Conservation (phyloP, 441 rosid genomes). For the Erodium moschatum region DNA sequence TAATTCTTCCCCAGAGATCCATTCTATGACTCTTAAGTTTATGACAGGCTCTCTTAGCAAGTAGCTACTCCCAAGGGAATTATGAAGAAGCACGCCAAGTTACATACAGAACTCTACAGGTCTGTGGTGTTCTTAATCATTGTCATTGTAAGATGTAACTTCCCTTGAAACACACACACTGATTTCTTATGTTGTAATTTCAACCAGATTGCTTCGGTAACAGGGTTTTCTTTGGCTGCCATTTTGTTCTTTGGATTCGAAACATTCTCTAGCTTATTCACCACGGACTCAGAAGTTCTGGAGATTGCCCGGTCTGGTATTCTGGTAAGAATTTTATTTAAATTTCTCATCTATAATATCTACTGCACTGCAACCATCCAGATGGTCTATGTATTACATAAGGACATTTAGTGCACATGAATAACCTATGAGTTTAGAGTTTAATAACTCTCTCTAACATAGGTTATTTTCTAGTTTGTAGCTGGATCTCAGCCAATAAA, state of each 20-base stretch:
- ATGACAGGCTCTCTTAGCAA: conserved; percentile 75
- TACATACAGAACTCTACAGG: conserved; percentile 57
- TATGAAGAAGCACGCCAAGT: conserved; percentile 63
- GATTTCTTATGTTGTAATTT: conserved; percentile 13
- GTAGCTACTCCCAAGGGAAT: conserved; percentile 56
- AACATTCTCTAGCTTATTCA: conserved; percentile 63
- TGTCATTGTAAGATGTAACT: conserved; percentile 12
- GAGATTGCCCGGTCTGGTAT: conserved; percentile 65
- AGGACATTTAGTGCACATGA: neutral
- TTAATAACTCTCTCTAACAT: conserved; percentile 12
- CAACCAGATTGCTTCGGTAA: conserved; percentile 64
- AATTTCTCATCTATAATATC: neutral
- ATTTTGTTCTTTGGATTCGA: conserved; percentile 60
- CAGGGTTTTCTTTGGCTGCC: conserved; percentile 63
- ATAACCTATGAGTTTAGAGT: neutral
- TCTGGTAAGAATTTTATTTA: conserved; percentile 35
- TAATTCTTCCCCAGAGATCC: neutral
- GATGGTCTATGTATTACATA: neutral
- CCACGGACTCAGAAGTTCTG: conserved; percentile 68
- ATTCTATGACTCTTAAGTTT: conserved; percentile 10
- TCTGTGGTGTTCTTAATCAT: conserved; percentile 20
- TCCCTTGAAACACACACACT: neutral
- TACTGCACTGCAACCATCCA: neutral
- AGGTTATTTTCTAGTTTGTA: conserved; percentile 56
- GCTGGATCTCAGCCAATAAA: conserved; percentile 93